A percentile compares a stretch with the other conserved stretches of the same genome.
Conservation (phyloP, 805 yeast genomes). For the Ogataea zsoltii region DNA sequence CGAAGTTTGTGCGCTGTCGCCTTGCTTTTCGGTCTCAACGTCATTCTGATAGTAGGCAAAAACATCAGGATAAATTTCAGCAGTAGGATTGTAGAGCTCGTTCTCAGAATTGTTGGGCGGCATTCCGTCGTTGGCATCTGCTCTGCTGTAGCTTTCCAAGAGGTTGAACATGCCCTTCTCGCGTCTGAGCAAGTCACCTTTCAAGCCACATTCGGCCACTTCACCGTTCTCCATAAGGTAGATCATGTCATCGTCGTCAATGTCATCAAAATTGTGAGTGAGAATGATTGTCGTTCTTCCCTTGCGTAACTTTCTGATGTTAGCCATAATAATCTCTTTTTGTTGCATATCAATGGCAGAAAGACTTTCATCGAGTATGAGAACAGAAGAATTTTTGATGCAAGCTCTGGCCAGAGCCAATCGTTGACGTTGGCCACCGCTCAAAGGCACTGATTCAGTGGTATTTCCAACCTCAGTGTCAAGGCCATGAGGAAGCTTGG, state of each 20-base stretch:
- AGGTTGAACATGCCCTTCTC: constrained; percentile 3
- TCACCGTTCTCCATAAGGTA: constrained; percentile 41
- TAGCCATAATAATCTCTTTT: constrained; percentile 46
- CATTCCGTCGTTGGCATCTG: background rate
- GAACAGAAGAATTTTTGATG: constrained; percentile 68
- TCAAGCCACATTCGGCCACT: constrained; percentile 7
- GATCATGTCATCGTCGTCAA: constrained; percentile 57
- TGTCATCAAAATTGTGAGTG: constrained; percentile 72
- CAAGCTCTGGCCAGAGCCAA: constrained; percentile 83
- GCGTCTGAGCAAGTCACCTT: background rate
- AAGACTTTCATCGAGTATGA: constrained; percentile 83
- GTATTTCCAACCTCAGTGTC: constrained; percentile 50
- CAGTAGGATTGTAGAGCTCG: no score
- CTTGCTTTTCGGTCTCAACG: no score
- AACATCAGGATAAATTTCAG: no score
- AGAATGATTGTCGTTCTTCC: constrained; percentile 76
- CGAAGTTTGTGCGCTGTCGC: no score
- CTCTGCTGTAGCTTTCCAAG: constrained; percentile 4
- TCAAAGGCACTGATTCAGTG: constrained; percentile 46
- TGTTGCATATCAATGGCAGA: constrained; percentile 71
- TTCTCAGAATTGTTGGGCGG: no score
- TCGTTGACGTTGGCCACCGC: constrained; percentile 92
- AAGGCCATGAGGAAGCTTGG: constrained; percentile 52
- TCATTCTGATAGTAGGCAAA: no score
- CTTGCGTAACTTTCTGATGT: constrained; percentile 58